Percentiles rank a stretch among this genome's conserved stretches.
phyloP scores from a whole-genome alignment of 805 yeast species.

The Wickerhamiella bombiphila region DNA sequence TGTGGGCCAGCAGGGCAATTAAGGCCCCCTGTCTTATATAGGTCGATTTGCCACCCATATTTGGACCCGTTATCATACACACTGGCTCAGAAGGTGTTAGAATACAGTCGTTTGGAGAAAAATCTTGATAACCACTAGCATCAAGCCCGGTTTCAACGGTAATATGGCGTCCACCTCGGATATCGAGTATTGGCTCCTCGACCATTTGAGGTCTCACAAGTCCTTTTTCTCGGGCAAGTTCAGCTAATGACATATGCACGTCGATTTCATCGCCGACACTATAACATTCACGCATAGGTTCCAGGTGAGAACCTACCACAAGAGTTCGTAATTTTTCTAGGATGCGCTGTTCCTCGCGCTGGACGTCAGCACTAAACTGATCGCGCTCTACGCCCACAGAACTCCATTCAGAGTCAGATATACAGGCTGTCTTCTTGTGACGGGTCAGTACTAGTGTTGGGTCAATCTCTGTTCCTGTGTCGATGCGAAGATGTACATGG shows the following conservation, averaged over 20 bases:
- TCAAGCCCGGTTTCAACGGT: constrained; percentile 69
- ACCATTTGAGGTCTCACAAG: constrained; percentile 53
- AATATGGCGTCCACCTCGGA: constrained; percentile 62
- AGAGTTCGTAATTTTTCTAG: constrained; percentile 34
- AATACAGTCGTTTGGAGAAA: constrained; percentile 34
- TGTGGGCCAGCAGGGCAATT: constrained; percentile 53
- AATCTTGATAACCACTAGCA: constrained; percentile 30
- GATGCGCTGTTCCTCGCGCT: constrained; percentile 39
- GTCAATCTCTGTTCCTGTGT: constrained; percentile 5
- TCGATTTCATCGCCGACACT: constrained; percentile 52
- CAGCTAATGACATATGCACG: constrained; percentile 56
- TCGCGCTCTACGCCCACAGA: constrained; percentile 37
- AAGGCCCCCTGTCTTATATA: constrained; percentile 61
- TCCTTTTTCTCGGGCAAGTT: constrained; percentile 50
- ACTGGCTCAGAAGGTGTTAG: constrained; percentile 20
- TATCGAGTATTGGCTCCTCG: constrained; percentile 32
- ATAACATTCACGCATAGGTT: constrained; percentile 35
- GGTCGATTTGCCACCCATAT: constrained; percentile 80
- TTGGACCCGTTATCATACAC: constrained; percentile 76
- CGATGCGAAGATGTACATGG: constrained; percentile 30
- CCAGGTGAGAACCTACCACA: constrained; percentile 31
- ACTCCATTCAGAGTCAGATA: constrained; percentile 35
- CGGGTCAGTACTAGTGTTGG: constrained; percentile 24
- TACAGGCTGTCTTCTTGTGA: constrained; percentile 32
- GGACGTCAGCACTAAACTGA: constrained; percentile 32